Percentiles rank a stretch among this genome's conserved stretches.
Evolutionary conservation across 345 rosid genomes (phyloP).

Genomic region (Aegle marmelos): DNA sequence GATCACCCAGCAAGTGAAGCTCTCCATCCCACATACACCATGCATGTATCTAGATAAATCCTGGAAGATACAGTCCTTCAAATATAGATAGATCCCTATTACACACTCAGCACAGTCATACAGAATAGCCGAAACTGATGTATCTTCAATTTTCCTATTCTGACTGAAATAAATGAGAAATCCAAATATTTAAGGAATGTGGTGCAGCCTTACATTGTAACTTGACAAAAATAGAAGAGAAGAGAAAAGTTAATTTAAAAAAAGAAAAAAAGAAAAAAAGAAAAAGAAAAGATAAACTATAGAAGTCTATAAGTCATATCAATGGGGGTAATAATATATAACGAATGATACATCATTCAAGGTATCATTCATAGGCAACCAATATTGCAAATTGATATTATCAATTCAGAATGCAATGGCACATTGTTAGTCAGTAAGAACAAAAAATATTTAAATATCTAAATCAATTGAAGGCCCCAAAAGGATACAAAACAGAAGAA

Average conservation of each 20-base stretch:
- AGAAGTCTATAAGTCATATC: neutral
- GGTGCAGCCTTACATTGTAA: neutral
- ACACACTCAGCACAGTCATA: neutral
- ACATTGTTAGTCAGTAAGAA: neutral
- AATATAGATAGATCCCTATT: neutral
- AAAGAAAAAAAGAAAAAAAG: too few relatives aligned
- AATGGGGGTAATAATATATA: neutral
- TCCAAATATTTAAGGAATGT: neutral
- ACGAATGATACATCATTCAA: neutral
- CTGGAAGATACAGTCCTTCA: neutral
- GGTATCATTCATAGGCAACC: neutral
- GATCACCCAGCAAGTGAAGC: neutral
- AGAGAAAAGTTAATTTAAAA: too few relatives aligned
- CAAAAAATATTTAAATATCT: neutral
- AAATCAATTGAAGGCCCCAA: conserved; percentile 10
- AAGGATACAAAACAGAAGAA: conserved; percentile 22
- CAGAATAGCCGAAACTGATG: neutral
- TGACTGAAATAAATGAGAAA: neutral
- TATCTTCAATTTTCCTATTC: neutral
- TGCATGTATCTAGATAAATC: neutral
- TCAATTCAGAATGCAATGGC: neutral
- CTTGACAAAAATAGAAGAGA: neutral
- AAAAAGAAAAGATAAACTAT: neutral
- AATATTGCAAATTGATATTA: neutral
- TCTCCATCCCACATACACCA: neutral